Percentiles rank a stretch among this genome's conserved stretches.
phyloP scores from a whole-genome alignment of 2,329 filamentous ascomycete genomes.

The Colletotrichum navitas region DNA sequence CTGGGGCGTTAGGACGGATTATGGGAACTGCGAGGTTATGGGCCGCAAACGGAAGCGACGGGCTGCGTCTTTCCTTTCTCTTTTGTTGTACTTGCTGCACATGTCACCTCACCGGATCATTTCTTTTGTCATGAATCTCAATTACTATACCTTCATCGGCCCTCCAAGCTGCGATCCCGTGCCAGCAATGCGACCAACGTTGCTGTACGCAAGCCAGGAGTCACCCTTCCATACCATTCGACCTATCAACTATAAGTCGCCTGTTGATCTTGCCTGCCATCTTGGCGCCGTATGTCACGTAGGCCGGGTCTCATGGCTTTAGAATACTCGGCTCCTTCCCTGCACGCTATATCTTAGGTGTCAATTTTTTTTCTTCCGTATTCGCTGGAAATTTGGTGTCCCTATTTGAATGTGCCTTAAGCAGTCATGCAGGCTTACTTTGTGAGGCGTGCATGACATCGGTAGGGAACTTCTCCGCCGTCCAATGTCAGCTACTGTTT shows the following conservation, averaged over 20 bases:
- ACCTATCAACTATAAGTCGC: neutral
- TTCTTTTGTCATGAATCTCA: constrained; percentile 4
- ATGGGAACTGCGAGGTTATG: constrained; percentile 7
- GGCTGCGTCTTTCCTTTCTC: neutral
- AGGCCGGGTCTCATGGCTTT: neutral
- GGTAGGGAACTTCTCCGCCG: neutral
- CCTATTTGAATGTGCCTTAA: no score
- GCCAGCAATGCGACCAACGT: neutral
- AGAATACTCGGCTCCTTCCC: neutral
- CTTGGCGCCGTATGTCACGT: neutral
- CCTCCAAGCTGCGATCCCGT: neutral
- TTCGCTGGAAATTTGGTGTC: neutral
- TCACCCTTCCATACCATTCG: neutral
- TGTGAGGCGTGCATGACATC: neutral
- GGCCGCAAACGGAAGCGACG: neutral
- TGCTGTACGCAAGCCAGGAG: neutral
- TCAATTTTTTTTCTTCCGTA: constrained; percentile 9
- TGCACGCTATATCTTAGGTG: constrained; percentile 13
- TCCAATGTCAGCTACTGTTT: neutral
- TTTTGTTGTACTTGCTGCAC: constrained; percentile 1
- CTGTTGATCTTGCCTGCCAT: neutral
- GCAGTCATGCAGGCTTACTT: neutral
- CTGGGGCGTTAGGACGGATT: neutral
- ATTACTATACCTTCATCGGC: neutral
- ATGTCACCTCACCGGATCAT: neutral